Conservation (phyloP, 202 grass and related monocot species). For the Schoenoplectus tabernaemontani region DNA sequence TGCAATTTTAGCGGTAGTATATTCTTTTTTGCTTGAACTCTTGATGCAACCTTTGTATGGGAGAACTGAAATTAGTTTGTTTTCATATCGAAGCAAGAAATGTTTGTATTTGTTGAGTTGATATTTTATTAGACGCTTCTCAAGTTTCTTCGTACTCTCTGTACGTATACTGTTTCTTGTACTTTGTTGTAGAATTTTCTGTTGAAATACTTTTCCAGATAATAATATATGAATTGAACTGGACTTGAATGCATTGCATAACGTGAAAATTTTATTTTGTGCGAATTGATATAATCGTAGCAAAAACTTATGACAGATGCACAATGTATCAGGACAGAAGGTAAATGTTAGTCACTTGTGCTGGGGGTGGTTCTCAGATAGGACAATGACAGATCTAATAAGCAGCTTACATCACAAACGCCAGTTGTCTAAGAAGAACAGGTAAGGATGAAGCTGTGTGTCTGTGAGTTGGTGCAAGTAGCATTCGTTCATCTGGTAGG, state of each 20-base stretch:
- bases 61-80: not conserved
- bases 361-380: no score
- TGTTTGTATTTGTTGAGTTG: not conserved
- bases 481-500: not conserved
- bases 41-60: not conserved
- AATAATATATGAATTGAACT: not conserved
- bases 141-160: not conserved
- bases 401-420: no score
- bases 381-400: no score
- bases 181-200: not conserved
- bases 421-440: not conserved
- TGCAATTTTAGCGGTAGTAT: not conserved
- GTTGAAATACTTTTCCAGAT: not conserved
- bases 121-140: not conserved
- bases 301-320: not conserved
- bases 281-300: not conserved
- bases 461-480: not conserved
- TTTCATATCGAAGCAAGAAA: not conserved
- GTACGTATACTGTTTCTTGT: not conserved
- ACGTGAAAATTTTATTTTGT: not conserved
- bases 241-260: not conserved
- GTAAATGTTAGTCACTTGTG: not conserved
- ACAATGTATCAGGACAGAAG: not conserved
- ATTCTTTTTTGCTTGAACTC: not conserved
- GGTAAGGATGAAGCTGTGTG: not conserved